Evolutionary conservation across 176 grass and related monocot genomes (phyloP).

Genomic region (Phragmites australis): DNA sequence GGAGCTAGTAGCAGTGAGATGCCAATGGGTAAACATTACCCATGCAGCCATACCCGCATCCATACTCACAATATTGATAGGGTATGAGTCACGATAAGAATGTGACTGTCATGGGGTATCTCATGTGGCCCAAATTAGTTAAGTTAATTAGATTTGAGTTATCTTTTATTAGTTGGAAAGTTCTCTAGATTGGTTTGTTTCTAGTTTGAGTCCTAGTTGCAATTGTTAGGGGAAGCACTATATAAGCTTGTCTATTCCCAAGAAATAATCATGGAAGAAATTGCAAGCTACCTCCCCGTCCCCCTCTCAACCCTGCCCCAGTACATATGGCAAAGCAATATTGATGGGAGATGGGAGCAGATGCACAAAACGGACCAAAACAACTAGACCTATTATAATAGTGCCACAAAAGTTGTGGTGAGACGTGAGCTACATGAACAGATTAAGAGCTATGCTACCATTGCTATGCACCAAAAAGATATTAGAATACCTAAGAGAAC

Average conservation of each 20-base stretch:
- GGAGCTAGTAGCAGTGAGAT: background rate
- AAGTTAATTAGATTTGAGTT: background rate
- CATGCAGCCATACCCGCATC: background rate
- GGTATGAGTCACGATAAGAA: background rate
- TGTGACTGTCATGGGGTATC: background rate
- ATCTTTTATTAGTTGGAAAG: background rate
- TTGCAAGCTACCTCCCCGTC: background rate
- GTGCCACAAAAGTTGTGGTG: too few relatives aligned
- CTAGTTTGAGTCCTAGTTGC: background rate
- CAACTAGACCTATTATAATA: too few relatives aligned
- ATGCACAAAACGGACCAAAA: too few relatives aligned
- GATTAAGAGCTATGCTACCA: too few relatives aligned
- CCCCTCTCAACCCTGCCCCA: background rate
- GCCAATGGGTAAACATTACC: background rate
- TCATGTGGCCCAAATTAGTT: background rate
- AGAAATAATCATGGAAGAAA: background rate
- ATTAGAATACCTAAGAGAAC: too few relatives aligned
- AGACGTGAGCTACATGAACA: too few relatives aligned
- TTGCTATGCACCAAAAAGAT: too few relatives aligned
- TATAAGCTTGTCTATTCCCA: background rate
- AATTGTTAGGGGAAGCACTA: background rate
- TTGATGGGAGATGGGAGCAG: too few relatives aligned
- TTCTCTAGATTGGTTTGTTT: background rate
- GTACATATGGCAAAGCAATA: too few relatives aligned
- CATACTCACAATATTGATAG: background rate